A percentile compares a stretch with the other conserved stretches of the same genome.
Evolutionary conservation across 768 basidiomycete genomes (phyloP).

Genomic region (Tricholoma sp.): DNA sequence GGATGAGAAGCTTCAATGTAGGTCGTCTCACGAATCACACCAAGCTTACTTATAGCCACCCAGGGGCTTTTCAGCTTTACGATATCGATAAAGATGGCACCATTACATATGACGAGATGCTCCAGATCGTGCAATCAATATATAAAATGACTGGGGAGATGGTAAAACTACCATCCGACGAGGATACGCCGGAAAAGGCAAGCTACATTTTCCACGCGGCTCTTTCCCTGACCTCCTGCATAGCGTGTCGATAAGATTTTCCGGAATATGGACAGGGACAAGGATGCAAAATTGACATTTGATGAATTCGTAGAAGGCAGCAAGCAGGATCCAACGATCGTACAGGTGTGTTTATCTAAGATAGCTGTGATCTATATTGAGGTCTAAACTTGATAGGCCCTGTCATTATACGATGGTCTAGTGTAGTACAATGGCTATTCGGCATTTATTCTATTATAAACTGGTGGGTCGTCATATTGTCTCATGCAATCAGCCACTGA

Average conservation of each 20-base stretch:
- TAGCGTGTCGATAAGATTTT: conserved; percentile 99
- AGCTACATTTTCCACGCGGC: conserved; percentile 7
- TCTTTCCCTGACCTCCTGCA: conserved; percentile 8
- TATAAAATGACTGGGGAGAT: conserved; percentile 99
- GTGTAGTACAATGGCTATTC: conserved; percentile 45
- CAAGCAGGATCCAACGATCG: conserved; percentile 98
- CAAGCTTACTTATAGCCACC: conserved; percentile 14
- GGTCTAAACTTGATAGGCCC: conserved; percentile 48
- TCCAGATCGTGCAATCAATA: conserved; percentile 95
- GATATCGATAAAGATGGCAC: conserved; percentile 98
- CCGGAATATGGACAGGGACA: conserved; percentile 93
- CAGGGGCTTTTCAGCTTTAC: conserved; percentile 99
- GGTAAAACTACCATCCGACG: conserved; percentile 97
- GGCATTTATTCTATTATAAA: not conserved
- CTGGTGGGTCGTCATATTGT: not conserved
- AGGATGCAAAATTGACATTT: conserved; percentile 88
- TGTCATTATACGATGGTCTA: conserved; percentile 93
- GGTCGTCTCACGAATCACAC: conserved; percentile 24
- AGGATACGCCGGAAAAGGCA: conserved; percentile 99
- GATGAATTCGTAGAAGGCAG: conserved; percentile 98
- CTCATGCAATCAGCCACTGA: not conserved
- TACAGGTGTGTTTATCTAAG: conserved; percentile 57
- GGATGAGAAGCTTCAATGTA: conserved; percentile 98
- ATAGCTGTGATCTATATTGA: not conserved
- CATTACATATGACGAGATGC: conserved; percentile 99